A percentile compares a stretch with the other conserved stretches of the same genome.
Conservation (phyloP, 352 stramenopile species). For the Pythium oligandrum region DNA sequence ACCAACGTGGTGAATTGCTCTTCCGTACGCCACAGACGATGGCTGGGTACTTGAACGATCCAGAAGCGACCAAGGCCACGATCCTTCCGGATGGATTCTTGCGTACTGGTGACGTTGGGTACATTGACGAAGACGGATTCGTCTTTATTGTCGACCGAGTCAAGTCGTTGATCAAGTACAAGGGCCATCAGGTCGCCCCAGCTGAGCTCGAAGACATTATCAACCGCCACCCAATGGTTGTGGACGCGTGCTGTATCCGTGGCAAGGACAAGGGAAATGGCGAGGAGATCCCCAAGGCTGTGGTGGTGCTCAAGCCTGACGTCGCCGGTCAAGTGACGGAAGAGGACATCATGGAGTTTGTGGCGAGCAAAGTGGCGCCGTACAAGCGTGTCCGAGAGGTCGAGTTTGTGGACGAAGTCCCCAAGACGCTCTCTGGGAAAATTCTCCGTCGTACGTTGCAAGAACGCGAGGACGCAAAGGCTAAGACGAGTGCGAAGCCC, state of each 20-base stretch:
- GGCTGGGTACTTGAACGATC: constrained; percentile 87
- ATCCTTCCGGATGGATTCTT: constrained; percentile 82
- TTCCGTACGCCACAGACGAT: constrained; percentile 89
- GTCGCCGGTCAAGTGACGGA: constrained; percentile 24
- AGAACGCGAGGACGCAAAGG: constrained; percentile 13
- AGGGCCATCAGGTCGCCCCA: constrained; percentile 88
- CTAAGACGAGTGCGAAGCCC: too few species aligned
- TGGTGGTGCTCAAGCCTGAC: constrained; percentile 60
- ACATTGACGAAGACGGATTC: constrained; percentile 89
- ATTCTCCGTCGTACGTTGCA: constrained; percentile 86
- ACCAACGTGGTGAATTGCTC: constrained; percentile 68
- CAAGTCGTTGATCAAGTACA: constrained; percentile 96
- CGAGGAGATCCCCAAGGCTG: constrained; percentile 88
- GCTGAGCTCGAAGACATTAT: constrained; percentile 90
- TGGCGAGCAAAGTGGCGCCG: constrained; percentile 70
- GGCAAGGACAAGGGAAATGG: constrained; percentile 54
- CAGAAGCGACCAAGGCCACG: constrained; percentile 75
- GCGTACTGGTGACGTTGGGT: constrained; percentile 86
- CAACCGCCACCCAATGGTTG: constrained; percentile 58
- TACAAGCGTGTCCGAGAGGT: constrained; percentile 90
- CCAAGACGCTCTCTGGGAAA: constrained; percentile 88
- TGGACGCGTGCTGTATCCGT: constrained; percentile 72
- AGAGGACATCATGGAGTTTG: constrained; percentile 78
- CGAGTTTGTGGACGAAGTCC: constrained; percentile 85
- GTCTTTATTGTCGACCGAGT: constrained; percentile 91